Base-by-base conservation (phyloP, 176 grass and related monocot species). In the Chloris gayana region DNA sequence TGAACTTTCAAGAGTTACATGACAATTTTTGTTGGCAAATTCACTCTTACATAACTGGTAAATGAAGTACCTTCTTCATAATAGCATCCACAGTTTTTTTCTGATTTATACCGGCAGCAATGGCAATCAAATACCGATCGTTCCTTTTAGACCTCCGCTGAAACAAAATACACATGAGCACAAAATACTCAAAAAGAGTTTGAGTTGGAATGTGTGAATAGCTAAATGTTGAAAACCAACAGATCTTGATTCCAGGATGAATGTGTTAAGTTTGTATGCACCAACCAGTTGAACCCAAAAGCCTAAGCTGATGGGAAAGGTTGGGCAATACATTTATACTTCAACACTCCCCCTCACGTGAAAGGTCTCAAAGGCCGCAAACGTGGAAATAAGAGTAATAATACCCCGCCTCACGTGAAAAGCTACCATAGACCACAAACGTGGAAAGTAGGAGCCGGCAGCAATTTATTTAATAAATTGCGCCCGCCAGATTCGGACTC, bases 81-180 rank as follows among this genome's bases (percentile, higher is more conserved):
- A 97, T 91, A 74, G 85, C 85, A 80, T 97, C 84, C 30, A 97
- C 91, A 77, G n/a, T 92, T 57, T 67, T 81, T 77, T 90, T 97
- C 85, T 97, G 87, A 75, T 97, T 88, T 85, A 94, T 88, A 64
- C 91, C 94, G 75, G 86, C 89, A 78, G 94, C 69, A 37, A 97
- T 92, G 56, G 91, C 94, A 75, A 97, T 73, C 67, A 97, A 90
- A 67, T 66, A 91, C 62, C 75, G 68, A 80, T 83, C 69, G 18
- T 72, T 84, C 53, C 70, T 78, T 32, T 73, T 81, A 80, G 64
- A 82, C n/a, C 86, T 86, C 85, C 92, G 38, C 37, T 50, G 67
- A 15, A 17, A 76, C 51, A 79, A 64, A 82, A 78, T 70, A 73
- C 22, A 5, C 4, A 58, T 15, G 49, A 3, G 83, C n/a, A 86